These are phyloP conservation scores for Pythium aquatile DNA, from an alignment of 352 stramenopile species.

Conservation along the genomic window DNA sequence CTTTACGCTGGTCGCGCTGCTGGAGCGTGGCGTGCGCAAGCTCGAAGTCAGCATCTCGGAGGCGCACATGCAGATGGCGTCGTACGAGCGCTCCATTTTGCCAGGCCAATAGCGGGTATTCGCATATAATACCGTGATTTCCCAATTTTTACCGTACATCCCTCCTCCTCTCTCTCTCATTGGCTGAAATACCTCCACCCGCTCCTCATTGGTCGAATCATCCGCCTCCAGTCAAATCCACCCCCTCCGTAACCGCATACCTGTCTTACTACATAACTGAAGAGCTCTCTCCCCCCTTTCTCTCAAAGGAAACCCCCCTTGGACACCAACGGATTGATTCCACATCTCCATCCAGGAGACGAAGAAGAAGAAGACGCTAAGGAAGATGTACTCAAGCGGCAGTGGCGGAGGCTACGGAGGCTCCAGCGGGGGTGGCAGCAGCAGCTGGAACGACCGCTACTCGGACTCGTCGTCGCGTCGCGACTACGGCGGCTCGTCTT, in stretches of 20 bases:
- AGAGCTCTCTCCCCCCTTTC: conserved; percentile 9
- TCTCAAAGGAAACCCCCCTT: conserved; percentile 16
- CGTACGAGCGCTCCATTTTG: conserved; percentile 74
- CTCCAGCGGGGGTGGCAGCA: conserved; percentile 25
- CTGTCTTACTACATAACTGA: conserved; percentile 19
- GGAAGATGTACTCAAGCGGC: conserved; percentile 54
- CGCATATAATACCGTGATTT: not conserved
- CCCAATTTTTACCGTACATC: not conserved
- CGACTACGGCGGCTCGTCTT: conserved; percentile 22
- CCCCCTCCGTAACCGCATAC: conserved; percentile 11
- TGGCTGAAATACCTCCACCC: not conserved
- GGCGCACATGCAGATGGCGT: conserved; percentile 87
- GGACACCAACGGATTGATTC: not conserved
- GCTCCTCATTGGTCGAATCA: conserved; percentile 12
- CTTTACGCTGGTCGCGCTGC: conserved; percentile 74
- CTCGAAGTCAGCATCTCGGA: conserved; percentile 95
- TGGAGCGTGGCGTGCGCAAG: conserved; percentile 79
- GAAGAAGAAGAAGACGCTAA: conserved; percentile 3
- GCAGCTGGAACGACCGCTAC: conserved; percentile 63
- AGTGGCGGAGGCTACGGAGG: conserved; percentile 22
- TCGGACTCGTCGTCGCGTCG: conserved; percentile 75
- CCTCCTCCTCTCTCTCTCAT: conserved; percentile 2
- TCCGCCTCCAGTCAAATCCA: conserved; percentile 21
- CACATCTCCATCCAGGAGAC: not conserved
- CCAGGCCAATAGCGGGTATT: conserved; percentile 8